Evolutionary conservation across 228 moss, liverwort and hornwort genomes (phyloP).

Genomic region (Sphagnum magellanicum): DNA sequence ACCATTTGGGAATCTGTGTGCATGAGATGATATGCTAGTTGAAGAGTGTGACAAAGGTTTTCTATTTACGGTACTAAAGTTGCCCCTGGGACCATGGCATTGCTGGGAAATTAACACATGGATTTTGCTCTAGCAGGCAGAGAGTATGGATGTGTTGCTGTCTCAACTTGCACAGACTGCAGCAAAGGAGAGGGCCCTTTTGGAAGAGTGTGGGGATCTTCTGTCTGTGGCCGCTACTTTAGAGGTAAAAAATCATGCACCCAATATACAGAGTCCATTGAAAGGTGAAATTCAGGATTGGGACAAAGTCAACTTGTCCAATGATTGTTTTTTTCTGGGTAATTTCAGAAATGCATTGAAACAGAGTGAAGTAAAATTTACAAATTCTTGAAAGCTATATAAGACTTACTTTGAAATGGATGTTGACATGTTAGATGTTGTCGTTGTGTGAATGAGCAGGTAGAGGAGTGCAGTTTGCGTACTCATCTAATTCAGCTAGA

Average conservation of each 20-base stretch:
- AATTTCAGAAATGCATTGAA: no score
- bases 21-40: background rate
- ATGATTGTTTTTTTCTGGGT: no score
- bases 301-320: no score
- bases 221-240: conserved; percentile 73
- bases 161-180: conserved; percentile 90
- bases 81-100: no score
- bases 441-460: conserved; percentile 19
- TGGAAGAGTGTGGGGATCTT: conserved; percentile 86
- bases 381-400: no score
- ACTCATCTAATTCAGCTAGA: conserved; percentile 60
- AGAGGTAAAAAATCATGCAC: conserved; percentile 44
- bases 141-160: conserved; percentile 73
- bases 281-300: no score
- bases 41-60: background rate
- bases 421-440: no score
- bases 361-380: no score
- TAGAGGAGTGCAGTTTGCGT: conserved; percentile 50
- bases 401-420: no score
- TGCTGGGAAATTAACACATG: no score
- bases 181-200: conserved; percentile 79
- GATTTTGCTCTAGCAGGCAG: conserved; percentile 41
- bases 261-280: no score
- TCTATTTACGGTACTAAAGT: background rate
- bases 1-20: background rate